A percentile compares a stretch with the other conserved stretches of the same genome.
These are phyloP conservation scores for Pseudogymnoascus sp. DNA, from an alignment of 2,329 filamentous ascomycete species.

Conservation along the genomic window DNA sequence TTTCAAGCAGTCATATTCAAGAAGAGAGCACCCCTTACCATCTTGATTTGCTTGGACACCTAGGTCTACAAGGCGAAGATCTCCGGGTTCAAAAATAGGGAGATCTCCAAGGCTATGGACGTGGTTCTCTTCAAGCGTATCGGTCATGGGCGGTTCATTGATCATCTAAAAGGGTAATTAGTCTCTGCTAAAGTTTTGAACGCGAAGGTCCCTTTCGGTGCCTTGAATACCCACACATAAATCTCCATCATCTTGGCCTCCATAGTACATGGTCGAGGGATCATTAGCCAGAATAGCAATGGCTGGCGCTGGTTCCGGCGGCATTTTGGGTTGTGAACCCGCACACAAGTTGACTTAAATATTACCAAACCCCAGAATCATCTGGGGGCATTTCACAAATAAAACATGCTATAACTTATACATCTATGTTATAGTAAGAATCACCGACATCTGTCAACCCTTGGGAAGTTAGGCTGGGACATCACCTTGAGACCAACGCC, in stretches of 20 bases:
- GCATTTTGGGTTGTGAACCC: conserved; percentile 15
- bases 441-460: not conserved
- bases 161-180: conserved; percentile 9
- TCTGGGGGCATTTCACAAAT: conserved; percentile 4
- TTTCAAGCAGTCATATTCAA: not conserved
- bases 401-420: conserved; percentile 3
- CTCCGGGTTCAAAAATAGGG: conserved; percentile 37
- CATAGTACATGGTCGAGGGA: conserved; percentile 22
- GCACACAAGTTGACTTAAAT: not conserved
- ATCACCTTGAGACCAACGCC: not conserved
- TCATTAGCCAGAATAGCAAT: conserved; percentile 22
- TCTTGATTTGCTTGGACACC: conserved; percentile 15
- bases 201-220: not conserved
- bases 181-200: not conserved
- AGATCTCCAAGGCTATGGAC: conserved; percentile 34
- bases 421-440: conserved; percentile 6
- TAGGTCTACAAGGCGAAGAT: conserved; percentile 23
- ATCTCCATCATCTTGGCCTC: not conserved
- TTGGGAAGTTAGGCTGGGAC: not conserved
- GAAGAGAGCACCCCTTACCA: not conserved
- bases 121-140: conserved; percentile 40
- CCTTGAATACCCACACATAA: not conserved
- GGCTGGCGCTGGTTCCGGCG: conserved; percentile 18
- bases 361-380: conserved; percentile 5
- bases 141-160: conserved; percentile 26